Evolutionary conservation across 768 basidiomycete species (phyloP).

Genomic region (Suillus decipiens): DNA sequence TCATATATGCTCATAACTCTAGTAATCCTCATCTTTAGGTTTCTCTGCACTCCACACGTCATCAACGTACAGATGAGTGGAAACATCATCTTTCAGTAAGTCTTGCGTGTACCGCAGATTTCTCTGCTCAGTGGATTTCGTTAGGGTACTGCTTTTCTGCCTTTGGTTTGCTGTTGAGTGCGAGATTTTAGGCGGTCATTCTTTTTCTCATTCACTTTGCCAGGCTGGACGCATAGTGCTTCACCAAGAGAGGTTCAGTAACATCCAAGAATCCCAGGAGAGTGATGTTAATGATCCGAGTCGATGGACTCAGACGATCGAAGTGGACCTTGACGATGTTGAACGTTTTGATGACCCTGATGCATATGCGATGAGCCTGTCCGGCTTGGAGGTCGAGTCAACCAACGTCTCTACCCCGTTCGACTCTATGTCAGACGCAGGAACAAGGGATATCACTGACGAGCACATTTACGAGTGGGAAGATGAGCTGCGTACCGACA

Average conservation of each 20-base stretch:
- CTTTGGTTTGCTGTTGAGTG: conserved; percentile 8
- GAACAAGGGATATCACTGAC: not conserved
- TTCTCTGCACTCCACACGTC: conserved; percentile 16
- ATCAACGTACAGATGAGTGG: conserved; percentile 17
- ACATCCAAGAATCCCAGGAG: not conserved
- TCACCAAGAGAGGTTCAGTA: not conserved
- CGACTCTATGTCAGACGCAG: not conserved
- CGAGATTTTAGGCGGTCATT: too few relatives aligned
- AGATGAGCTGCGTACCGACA: not conserved
- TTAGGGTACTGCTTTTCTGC: not conserved
- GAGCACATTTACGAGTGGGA: not conserved
- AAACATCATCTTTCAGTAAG: conserved; percentile 27
- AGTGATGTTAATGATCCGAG: not conserved
- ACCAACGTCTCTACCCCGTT: not conserved
- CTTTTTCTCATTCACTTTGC: not conserved
- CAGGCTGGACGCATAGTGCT: conserved; percentile 1
- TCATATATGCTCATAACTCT: not conserved
- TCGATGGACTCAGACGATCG: not conserved
- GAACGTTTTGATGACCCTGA: not conserved
- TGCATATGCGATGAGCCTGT: not conserved
- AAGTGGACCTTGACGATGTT: not conserved
- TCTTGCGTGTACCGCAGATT: not conserved
- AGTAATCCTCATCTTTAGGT: conserved; percentile 24
- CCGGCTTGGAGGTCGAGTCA: not conserved
- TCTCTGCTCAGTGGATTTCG: not conserved